Base-by-base conservation (phyloP, 1,284 basidiomycete genomes). In the Pisolithus thermaeus region DNA sequence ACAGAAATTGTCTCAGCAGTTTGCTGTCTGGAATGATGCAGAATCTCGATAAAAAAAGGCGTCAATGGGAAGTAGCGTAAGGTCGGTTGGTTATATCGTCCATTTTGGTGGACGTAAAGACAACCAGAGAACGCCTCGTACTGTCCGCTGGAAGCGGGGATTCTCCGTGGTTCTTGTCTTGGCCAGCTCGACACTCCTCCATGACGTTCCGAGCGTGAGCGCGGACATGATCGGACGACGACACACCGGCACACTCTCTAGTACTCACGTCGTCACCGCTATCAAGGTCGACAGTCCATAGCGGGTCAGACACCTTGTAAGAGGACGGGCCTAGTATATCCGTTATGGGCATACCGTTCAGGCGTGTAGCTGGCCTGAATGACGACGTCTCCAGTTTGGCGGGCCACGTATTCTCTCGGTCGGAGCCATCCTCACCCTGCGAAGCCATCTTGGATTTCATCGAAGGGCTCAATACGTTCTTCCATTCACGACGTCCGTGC, bases 401-500 rank as follows among this genome's bases (percentile, higher is more conserved):
- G 32, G 5, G 12, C 32, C 32, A 35, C 0, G 14, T 12, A 14
- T 35, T 61, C 32, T 61, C 60, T 39, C 50, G 61, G 25, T 45
- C 41, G 2, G 52, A 35, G 38, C 56, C 53, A 9, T 52, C 62
- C 4, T 51, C 52, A 32, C 56, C 60, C 52, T 61, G 67, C 55
- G 77, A 58, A 16, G 79, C 79, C 59, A 73, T 53, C 38, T 53
- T 52, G 45, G 65, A 68, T 49, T 23, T 70, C 51, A 81, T 66
- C 1, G 79, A 81, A 11, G 76, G 77, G 57, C 80, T 79, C 18
- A 79, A 80, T n/a, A 72, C 69, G 52, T 77, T 80, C 46, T 80
- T 74, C 28, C 73, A 62, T 46, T 75, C 69, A 58, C 75, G 75
- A 55, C 73, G 71, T 22, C 70, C 66, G 56, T 77, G 72, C 6